Evolutionary conservation across 2,329 filamentous ascomycete species (phyloP), one percentile per base, ranked within the genome.

Genomic region (Chrysoporthe cubensis): DNA sequence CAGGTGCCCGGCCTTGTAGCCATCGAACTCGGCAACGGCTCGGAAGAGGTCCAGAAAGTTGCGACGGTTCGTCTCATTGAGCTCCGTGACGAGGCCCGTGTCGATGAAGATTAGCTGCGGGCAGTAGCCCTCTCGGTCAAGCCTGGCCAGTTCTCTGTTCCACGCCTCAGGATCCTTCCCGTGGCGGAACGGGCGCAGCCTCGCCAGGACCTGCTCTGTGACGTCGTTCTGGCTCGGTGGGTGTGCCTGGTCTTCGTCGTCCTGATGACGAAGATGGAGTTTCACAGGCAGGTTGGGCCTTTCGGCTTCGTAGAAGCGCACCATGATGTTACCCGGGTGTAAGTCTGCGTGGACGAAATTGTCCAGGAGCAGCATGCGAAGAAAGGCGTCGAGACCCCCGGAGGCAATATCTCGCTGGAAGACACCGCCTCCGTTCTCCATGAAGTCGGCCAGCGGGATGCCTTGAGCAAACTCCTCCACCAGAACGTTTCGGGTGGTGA

Each of bases 261-360:
- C 72, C 26, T 66, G 69, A 59, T 62, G 74, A 59, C 67, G 73
- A 14, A 70, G 66, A 73, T 60, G 67, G 73, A 72, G 66, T 16
- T 72, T 75, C 40, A 90, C 80, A 32, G 84, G 82, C 0, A 96
- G 81, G 61, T 91, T 87, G 0, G 95, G 87, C 70, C 90, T 86
- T 16, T 89, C 88, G 0, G 94, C 89, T 74, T 95, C 90, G 80
- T 98, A 97, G 82, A 99, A 99, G 71, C 96, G 93, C 59, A 99
- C 95, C 94, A 99, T 98, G 80, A 99, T 98, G 78, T 99, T 99
- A 37, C 96, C 96, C 0, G 96, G 96, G 76, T 99, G 96, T 42
- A 99, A 82, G 76, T 99, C 96, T 5, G 96, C 95, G 76, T 99
- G 96, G 37, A 97, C 90, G 78, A 99, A 99, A 78, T 99, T 99